Evolutionary conservation across 1,284 basidiomycete species (phyloP), one percentile per base, ranked within the genome.

Genomic region (Mycena citricolor): DNA sequence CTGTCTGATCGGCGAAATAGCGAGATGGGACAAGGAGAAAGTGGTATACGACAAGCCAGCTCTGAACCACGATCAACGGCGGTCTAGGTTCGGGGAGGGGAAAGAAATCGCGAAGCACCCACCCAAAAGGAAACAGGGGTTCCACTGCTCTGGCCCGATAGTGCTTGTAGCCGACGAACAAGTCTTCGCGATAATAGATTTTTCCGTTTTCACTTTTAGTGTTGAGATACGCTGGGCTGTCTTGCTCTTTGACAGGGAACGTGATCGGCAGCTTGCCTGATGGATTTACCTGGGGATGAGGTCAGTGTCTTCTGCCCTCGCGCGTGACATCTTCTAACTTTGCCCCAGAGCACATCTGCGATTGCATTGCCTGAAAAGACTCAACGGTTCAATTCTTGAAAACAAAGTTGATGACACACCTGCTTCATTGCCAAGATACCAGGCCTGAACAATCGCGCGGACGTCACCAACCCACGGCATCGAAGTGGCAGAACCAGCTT

Each of bases 371-470:
- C 49, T 51, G 20, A 2, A 12, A 17, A 22, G 31, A 34, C 13
- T 16, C 22, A 11, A n/a, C 24, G 11, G 14, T 12, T 16, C 5
- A 16, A 20, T 20, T 11, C 4, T 19, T 5, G 11, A 13, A n/a
- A 22, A 12, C 17, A 2, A 22, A 23, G 17, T 19, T 28, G n/a
- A n/a, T n/a, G n/a, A 40, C 49, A 8, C 14, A 47, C 88, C 87
- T 12, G 71, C 69, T 62, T 87, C 86, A 59, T 90, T 88, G 3
- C 87, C 88, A 5, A 77, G 79, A 57, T 87, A 89, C 81, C 81
- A 84, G 1, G 79, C 66, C 49, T 83, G 80, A 6, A 84, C 54
- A 24, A 83, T 60, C 2, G 71, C 74, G n/a, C 62, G 61, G 13
- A 81, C 75, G 16, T 70, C 62, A 39, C 71, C 54, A 2, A 76